These are phyloP conservation scores for Penicillium verhagenii DNA, from an alignment of 495 filamentous ascomycete genomes.

Conservation along the genomic window DNA sequence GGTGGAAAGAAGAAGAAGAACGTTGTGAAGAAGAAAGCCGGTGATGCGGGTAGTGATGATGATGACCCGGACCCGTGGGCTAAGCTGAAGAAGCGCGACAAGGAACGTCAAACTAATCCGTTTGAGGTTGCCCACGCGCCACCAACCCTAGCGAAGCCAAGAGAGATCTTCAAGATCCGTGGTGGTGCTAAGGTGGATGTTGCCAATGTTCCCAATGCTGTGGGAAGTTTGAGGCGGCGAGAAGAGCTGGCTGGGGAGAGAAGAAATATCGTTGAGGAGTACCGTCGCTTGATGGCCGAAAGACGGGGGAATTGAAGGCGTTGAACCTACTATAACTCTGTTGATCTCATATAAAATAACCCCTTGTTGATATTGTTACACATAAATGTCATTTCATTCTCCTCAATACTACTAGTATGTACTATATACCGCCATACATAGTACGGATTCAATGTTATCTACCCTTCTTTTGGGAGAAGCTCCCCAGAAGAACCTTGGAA, in stretches of 20 bases:
- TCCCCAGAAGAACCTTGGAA: neutral
- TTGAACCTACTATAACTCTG: neutral
- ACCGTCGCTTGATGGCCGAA: slow-evolving; percentile 74
- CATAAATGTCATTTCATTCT: neutral
- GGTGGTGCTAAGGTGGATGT: slow-evolving; percentile 70
- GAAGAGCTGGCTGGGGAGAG: slow-evolving; percentile 79
- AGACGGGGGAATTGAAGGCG: slow-evolving; percentile 39
- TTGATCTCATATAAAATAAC: neutral
- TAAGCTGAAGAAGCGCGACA: slow-evolving; percentile 58
- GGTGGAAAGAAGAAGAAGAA: slow-evolving; percentile 60
- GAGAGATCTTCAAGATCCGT: slow-evolving; percentile 65
- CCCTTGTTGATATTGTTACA: neutral
- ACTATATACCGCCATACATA: no score
- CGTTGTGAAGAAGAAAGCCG: slow-evolving; percentile 37
- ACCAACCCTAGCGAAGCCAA: slow-evolving; percentile 67
- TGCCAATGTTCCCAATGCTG: slow-evolving; percentile 68
- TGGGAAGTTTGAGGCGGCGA: slow-evolving; percentile 75
- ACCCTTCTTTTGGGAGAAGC: no score
- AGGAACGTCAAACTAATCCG: slow-evolving; percentile 54
- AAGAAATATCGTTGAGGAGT: slow-evolving; percentile 75
- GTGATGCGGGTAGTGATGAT: slow-evolving; percentile 30
- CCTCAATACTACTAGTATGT: no score
- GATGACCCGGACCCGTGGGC: slow-evolving; percentile 80
- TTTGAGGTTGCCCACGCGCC: slow-evolving; percentile 82
- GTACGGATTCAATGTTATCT: no score